phyloP scores from a whole-genome alignment of 192 early-diverging fungal genomes.

The Dimargaris xerosporica region DNA sequence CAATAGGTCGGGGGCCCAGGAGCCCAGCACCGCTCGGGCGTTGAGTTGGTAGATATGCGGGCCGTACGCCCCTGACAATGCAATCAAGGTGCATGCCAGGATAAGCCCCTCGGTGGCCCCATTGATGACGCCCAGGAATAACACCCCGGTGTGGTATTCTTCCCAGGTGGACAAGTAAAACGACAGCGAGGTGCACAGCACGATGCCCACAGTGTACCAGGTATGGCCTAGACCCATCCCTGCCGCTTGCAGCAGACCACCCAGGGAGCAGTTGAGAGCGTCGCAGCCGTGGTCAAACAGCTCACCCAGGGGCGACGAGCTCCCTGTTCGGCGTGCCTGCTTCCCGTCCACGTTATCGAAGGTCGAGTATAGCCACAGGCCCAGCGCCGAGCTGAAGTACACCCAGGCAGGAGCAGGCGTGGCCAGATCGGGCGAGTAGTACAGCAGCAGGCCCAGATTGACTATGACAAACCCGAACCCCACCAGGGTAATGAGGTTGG shows the following conservation, averaged over 20 bases:
- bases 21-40: conserved; percentile 14
- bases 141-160: conserved; percentile 73
- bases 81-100: conserved; percentile 43
- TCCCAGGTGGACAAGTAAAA: conserved; percentile 85
- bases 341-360: conserved; percentile 83
- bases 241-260: conserved; percentile 54
- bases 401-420: conserved; percentile 58
- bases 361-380: conserved; percentile 77
- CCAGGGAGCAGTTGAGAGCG: conserved; percentile 69
- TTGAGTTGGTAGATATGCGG: conserved; percentile 29
- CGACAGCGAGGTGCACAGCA: conserved; percentile 49
- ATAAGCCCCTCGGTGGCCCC: conserved; percentile 79
- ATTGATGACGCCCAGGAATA: conserved; percentile 71
- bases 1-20: conserved; percentile 15
- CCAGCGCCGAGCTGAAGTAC: conserved; percentile 54
- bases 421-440: conserved; percentile 51
- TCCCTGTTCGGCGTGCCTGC: conserved; percentile 67
- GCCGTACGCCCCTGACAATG: conserved; percentile 51
- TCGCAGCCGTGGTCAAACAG: conserved; percentile 80
- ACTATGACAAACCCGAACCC: conserved; percentile 61
- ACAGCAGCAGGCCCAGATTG: conserved; percentile 52
- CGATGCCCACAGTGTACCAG: conserved; percentile 37
- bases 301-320: conserved; percentile 63
- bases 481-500: conserved; percentile 70
- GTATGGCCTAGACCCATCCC: conserved; percentile 58